Evolutionary conservation across 768 basidiomycete genomes (phyloP).

Genomic region (Lactarius hengduanensis): DNA sequence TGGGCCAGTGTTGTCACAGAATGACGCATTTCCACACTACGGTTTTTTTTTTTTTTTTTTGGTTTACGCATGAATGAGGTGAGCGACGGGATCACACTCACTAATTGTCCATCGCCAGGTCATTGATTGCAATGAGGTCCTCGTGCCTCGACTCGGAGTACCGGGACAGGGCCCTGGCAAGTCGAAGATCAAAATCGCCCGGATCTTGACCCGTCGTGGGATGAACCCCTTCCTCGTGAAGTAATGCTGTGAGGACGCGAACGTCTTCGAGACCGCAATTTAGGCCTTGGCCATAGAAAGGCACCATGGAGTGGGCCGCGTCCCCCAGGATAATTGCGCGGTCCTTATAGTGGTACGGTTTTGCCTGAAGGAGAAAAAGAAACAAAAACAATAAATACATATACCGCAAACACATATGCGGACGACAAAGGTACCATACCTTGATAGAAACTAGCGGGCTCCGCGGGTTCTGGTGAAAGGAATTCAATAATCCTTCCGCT

Average conservation of each 20-base stretch:
- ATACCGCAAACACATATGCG: not conserved
- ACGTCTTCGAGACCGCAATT: slow-evolving; percentile 99
- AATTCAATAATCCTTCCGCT: slow-evolving; percentile 68
- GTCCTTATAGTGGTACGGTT: slow-evolving; percentile 89
- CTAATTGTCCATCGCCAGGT: slow-evolving; percentile 97
- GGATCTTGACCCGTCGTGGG: slow-evolving; percentile 40
- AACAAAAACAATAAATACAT: slow-evolving; percentile 7
- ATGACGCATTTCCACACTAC: slow-evolving; percentile 92
- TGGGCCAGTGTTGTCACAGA: slow-evolving; percentile 81
- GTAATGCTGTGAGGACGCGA: slow-evolving; percentile 74
- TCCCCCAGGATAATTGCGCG: slow-evolving; percentile 88
- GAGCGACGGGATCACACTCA: slow-evolving; percentile 46
- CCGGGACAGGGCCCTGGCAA: slow-evolving; percentile 64
- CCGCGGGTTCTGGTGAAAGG: slow-evolving; percentile 82
- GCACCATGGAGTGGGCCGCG: slow-evolving; percentile 98
- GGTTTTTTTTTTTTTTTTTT: slow-evolving; percentile 22
- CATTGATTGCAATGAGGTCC: slow-evolving; percentile 86
- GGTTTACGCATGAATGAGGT: slow-evolving; percentile 20
- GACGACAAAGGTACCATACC: slow-evolving; percentile 48
- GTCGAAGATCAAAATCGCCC: slow-evolving; percentile 48
- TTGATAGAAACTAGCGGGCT: slow-evolving; percentile 90
- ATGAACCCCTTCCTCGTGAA: slow-evolving; percentile 68
- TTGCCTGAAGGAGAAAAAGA: slow-evolving; percentile 48
- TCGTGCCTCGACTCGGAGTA: slow-evolving; percentile 84
- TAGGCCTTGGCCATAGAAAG: slow-evolving; percentile 95